These are phyloP conservation scores for Actinidia arguta DNA, from an alignment of 179 eudicot genomes.

Conservation along the genomic window DNA sequence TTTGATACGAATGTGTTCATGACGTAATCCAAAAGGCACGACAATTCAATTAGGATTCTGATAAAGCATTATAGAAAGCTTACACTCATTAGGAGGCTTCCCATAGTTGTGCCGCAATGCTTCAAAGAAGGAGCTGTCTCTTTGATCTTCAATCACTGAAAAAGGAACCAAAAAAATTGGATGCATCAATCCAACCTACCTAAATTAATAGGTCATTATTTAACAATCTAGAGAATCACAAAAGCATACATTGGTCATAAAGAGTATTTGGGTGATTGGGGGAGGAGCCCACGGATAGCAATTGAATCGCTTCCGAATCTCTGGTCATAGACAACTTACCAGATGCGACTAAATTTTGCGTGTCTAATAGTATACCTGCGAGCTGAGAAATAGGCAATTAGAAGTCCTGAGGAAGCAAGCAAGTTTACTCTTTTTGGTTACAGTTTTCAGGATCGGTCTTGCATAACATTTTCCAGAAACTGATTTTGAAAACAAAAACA, in stretches of 20 bases:
- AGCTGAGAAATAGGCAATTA: slow-evolving; percentile 30
- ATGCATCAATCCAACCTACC: neutral
- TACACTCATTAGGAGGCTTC: slow-evolving; percentile 44
- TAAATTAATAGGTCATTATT: neutral
- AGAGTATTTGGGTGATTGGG: slow-evolving; percentile 41
- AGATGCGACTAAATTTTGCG: slow-evolving; percentile 44
- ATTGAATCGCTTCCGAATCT: slow-evolving; percentile 57
- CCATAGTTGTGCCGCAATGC: slow-evolving; percentile 42
- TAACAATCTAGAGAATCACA: neutral
- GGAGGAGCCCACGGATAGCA: slow-evolving; percentile 48
- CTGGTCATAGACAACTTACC: slow-evolving; percentile 38
- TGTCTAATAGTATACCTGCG: slow-evolving; percentile 57
- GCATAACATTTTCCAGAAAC: too few species aligned
- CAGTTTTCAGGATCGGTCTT: too few species aligned
- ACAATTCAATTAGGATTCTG: neutral
- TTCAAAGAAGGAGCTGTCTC: slow-evolving; percentile 41
- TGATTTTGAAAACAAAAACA: too few species aligned
- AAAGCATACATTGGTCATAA: slow-evolving; percentile 45
- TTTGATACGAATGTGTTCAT: neutral
- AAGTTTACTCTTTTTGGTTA: neutral
- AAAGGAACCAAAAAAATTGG: slow-evolving; percentile 6
- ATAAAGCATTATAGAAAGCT: slow-evolving; percentile 3
- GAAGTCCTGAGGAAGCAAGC: neutral
- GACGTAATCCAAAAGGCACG: neutral
- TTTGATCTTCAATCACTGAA: slow-evolving; percentile 51